phyloP scores from a whole-genome alignment of 164 flowering plant species.

The Magnolia changhungtana region DNA sequence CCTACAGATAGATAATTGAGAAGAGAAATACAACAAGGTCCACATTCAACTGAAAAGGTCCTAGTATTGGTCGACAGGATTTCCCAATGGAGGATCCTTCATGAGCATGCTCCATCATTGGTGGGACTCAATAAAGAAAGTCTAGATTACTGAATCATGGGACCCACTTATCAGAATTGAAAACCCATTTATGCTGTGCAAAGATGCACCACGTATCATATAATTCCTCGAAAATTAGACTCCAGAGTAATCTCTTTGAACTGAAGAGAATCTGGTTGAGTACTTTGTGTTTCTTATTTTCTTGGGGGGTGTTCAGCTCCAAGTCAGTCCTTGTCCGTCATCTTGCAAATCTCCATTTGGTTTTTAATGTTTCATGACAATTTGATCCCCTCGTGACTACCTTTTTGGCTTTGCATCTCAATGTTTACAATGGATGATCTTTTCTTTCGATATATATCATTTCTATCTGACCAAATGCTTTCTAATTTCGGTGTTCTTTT shows the following conservation, averaged over 20 bases:
- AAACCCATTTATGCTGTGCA: neutral
- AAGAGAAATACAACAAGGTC: neutral
- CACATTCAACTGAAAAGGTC: neutral
- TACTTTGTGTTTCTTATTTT: neutral
- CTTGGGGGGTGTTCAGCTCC: neutral
- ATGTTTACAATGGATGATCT: neutral
- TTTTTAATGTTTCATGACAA: too few relatives aligned
- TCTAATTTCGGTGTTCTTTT: too few relatives aligned
- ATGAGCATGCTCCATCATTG: neutral
- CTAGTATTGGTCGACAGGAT: neutral
- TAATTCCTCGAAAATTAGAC: neutral
- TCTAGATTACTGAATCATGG: neutral
- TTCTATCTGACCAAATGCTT: neutral
- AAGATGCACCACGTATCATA: neutral
- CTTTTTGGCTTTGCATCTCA: too few relatives aligned
- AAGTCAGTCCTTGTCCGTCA: neutral
- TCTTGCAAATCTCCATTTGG: too few relatives aligned
- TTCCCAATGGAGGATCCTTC: neutral
- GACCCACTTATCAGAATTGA: neutral
- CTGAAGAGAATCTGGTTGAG: neutral
- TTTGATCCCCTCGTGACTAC: too few relatives aligned
- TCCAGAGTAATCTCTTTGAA: neutral
- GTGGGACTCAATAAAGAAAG: neutral
- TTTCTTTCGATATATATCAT: conserved; percentile 8
- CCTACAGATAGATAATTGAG: too few relatives aligned